phyloP scores from a whole-genome alignment of 257 asterid species.

The Misopates orontium region DNA sequence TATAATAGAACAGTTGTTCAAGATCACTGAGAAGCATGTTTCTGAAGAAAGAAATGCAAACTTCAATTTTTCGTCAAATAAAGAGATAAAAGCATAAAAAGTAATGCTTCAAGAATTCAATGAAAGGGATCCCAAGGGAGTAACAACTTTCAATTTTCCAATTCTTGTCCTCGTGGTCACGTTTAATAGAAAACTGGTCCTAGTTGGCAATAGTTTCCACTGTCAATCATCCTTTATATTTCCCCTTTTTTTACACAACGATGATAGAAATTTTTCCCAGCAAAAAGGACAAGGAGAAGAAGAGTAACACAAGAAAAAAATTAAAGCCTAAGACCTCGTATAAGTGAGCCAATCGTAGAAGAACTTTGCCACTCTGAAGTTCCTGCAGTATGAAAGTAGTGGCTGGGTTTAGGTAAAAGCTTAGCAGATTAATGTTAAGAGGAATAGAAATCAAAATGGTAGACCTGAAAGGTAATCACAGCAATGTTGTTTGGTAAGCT shows the following conservation, averaged over 20 bases:
- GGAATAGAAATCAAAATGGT: neutral
- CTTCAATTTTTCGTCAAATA: no score
- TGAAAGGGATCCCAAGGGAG: neutral
- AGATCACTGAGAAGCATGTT: no score
- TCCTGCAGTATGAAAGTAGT: conserved; percentile 48
- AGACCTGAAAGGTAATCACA: conserved; percentile 71
- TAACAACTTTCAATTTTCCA: neutral
- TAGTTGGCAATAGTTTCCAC: conserved; percentile 1
- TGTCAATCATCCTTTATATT: neutral
- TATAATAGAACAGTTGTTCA: no score
- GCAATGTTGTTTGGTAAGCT: conserved; percentile 73
- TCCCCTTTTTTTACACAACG: conserved; percentile 11
- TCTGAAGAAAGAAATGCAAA: no score
- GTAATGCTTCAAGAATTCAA: no score
- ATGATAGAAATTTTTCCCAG: neutral
- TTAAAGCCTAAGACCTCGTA: conserved; percentile 60
- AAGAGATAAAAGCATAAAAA: no score
- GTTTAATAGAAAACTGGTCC: neutral
- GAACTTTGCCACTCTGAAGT: conserved; percentile 63
- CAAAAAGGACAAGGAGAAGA: neutral
- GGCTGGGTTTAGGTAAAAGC: conserved; percentile 3
- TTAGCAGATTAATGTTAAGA: neutral
- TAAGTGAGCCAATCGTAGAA: conserved; percentile 81
- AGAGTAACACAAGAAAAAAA: conserved; percentile 8
- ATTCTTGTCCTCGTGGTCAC: neutral